phyloP scores from a whole-genome alignment of 306 rosid species.

The Prunus dulcis region DNA sequence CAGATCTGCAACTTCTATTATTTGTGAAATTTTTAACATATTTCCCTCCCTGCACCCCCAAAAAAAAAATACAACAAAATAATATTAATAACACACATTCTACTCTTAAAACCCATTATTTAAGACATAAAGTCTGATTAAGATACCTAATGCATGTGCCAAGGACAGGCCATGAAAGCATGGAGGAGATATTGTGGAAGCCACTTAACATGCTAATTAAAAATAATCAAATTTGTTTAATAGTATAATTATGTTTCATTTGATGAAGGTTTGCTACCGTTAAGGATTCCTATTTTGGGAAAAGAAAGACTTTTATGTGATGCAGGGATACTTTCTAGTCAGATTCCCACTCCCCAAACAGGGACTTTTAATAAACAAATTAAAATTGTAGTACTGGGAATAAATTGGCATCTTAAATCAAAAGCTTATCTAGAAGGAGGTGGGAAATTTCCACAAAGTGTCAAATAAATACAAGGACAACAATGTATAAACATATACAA shows the following conservation, averaged over 20 bases:
- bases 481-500: not conserved
- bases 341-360: slow-evolving; percentile 37
- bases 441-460: slow-evolving; percentile 31
- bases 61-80: no score
- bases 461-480: slow-evolving; percentile 2
- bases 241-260: slow-evolving; percentile 21
- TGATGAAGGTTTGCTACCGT: slow-evolving; percentile 46
- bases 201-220: slow-evolving; percentile 11
- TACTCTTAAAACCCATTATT: slow-evolving; percentile 29
- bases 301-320: slow-evolving; percentile 16
- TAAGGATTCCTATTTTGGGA: slow-evolving; percentile 54
- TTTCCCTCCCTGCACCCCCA: not conserved
- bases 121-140: slow-evolving; percentile 27
- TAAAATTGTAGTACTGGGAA: slow-evolving; percentile 9
- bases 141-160: slow-evolving; percentile 54
- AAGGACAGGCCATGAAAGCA: slow-evolving; percentile 28
- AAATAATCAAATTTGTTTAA: slow-evolving; percentile 7
- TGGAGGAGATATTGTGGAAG: slow-evolving; percentile 12
- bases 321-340: slow-evolving; percentile 30
- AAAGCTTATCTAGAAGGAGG: slow-evolving; percentile 40
- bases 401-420: slow-evolving; percentile 18
- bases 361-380: slow-evolving; percentile 4
- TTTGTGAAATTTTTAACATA: slow-evolving; percentile 20
- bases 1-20: slow-evolving; percentile 26
- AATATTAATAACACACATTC: not conserved